A percentile compares a stretch with the other conserved stretches of the same genome.
These are phyloP conservation scores for Peronospora tabacina DNA, from an alignment of 352 stramenopile species.

Conservation along the genomic window DNA sequence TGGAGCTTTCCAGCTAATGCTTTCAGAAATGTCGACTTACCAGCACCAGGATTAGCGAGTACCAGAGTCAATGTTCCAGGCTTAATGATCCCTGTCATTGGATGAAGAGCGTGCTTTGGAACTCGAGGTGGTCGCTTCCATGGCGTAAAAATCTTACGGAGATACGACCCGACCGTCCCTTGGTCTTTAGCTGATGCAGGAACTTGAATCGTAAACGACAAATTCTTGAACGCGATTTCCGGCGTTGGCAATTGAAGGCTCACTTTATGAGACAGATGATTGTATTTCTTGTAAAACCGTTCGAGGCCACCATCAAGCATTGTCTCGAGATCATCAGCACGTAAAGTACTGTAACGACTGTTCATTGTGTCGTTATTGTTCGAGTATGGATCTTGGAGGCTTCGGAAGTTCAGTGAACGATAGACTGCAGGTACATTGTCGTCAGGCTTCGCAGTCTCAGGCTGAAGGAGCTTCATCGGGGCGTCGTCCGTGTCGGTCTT, in stretches of 20 bases:
- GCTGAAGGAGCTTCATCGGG: constrained; percentile 16
- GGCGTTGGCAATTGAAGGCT: constrained; percentile 32
- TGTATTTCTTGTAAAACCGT: constrained; percentile 79
- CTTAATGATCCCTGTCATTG: constrained; percentile 64
- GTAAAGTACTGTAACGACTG: constrained; percentile 36
- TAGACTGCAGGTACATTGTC: constrained; percentile 55
- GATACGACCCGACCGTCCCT: neutral
- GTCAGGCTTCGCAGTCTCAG: constrained; percentile 19
- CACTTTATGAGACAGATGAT: constrained; percentile 59
- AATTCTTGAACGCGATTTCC: constrained; percentile 70
- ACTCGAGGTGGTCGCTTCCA: constrained; percentile 34
- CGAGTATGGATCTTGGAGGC: constrained; percentile 68
- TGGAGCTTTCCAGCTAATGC: constrained; percentile 53
- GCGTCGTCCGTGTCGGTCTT: too few species aligned
- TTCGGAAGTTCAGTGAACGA: constrained; percentile 55
- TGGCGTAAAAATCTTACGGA: constrained; percentile 31
- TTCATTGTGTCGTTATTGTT: constrained; percentile 25
- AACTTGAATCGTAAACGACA: constrained; percentile 58
- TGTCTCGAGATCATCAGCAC: constrained; percentile 55
- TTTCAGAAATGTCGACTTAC: constrained; percentile 68
- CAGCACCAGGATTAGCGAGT: constrained; percentile 46
- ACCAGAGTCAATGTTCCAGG: constrained; percentile 37
- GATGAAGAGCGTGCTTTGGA: constrained; percentile 40
- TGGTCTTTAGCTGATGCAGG: constrained; percentile 33
- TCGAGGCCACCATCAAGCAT: constrained; percentile 64